These are phyloP conservation scores for Xylaria palmicola DNA, from an alignment of 495 filamentous ascomycete species.

Conservation along the genomic window DNA sequence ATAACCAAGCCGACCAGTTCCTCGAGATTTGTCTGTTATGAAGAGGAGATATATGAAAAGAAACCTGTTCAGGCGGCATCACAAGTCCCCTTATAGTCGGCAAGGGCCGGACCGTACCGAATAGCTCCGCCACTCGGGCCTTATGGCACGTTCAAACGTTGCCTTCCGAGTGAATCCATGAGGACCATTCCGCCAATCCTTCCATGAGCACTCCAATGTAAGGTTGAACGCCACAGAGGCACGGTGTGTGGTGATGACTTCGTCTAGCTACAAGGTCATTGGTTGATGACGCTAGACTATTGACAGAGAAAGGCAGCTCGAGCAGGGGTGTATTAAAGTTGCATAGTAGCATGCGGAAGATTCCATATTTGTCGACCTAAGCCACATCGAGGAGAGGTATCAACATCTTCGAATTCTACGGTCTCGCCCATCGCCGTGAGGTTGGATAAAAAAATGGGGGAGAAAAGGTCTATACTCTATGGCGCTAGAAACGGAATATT, in stretches of 20 bases:
- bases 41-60: neutral
- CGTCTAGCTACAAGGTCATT: neutral
- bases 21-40: neutral
- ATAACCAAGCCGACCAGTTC: neutral
- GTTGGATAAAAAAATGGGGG: no score
- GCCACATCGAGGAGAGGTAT: no score
- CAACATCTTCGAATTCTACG: no score
- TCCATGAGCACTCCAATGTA: neutral
- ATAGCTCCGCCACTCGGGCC: neutral
- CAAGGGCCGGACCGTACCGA: neutral
- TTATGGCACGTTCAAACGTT: neutral
- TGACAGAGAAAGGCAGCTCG: neutral
- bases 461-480: no score
- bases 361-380: no score
- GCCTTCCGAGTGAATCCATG: neutral
- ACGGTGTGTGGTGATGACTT: neutral
- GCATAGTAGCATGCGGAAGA: no score
- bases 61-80: neutral
- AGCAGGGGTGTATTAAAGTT: no score
- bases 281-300: neutral
- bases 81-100: neutral
- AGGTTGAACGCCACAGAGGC: neutral
- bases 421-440: no score
- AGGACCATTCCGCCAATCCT: neutral
- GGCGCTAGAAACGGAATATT: no score